A percentile compares a stretch with the other conserved stretches of the same genome.
These are phyloP conservation scores for Chionographis japonica DNA, from an alignment of 106 monocot species.

Conservation along the genomic window DNA sequence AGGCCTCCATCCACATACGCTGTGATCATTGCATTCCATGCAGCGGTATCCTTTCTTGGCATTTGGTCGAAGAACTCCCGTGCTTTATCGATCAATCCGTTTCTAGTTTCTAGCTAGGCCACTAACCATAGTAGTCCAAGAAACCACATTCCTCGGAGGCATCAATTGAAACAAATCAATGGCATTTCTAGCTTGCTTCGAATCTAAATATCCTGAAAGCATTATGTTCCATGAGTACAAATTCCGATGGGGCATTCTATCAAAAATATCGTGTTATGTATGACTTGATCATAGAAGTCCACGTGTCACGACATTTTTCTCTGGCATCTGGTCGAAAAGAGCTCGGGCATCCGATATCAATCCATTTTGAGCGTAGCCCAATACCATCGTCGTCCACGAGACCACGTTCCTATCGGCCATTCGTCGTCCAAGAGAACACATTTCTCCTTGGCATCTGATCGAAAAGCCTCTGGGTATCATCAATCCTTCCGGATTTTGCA, in stretches of 20 bases:
- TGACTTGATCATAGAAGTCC: slow-evolving; percentile 49
- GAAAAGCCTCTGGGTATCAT: slow-evolving; percentile 23
- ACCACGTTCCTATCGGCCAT: slow-evolving; percentile 41
- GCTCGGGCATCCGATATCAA: slow-evolving; percentile 14
- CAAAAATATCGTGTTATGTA: slow-evolving; percentile 25
- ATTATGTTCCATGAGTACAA: slow-evolving; percentile 49
- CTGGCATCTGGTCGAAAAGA: slow-evolving; percentile 45
- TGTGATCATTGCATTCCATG: slow-evolving; percentile 51
- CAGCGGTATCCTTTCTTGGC: slow-evolving; percentile 33
- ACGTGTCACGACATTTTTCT: slow-evolving; percentile 39
- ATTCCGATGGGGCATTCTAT: slow-evolving; percentile 34
- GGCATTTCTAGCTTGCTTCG: slow-evolving; percentile 1
- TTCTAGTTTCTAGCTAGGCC: slow-evolving; percentile 27
- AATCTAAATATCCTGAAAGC: slow-evolving; percentile 29
- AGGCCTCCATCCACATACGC: slow-evolving; percentile 21
- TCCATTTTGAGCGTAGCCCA: slow-evolving; percentile 38
- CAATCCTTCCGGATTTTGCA: slow-evolving; percentile 21
- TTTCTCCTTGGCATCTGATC: slow-evolving; percentile 26
- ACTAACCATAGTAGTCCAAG: slow-evolving; percentile 44
- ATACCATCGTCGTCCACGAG: slow-evolving; percentile 38
- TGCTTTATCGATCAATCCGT: slow-evolving; percentile 21
- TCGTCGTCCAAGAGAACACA: slow-evolving; percentile 34
- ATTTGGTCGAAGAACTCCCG: slow-evolving; percentile 31
- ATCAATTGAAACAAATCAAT: slow-evolving; percentile 25
- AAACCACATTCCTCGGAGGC: slow-evolving; percentile 27